Conservation (phyloP, 805 yeast species). For the Kuraishia piskuri region DNA sequence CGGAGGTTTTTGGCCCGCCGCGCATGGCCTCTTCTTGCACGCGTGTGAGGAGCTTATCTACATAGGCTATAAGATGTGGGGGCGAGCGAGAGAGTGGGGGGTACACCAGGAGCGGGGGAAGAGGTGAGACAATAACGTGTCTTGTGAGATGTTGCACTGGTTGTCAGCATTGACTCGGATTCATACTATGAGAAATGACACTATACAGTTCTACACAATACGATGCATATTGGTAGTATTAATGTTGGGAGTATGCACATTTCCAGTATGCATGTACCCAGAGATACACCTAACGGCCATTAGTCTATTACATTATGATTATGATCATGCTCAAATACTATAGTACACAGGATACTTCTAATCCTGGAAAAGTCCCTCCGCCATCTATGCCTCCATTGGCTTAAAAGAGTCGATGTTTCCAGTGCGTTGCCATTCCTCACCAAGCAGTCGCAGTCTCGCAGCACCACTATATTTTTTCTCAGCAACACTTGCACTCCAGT, state of each 20-base stretch:
- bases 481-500: conserved; percentile 45
- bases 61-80: background rate
- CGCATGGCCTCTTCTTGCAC: background rate
- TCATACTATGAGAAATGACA: too few relatives aligned
- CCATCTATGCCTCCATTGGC: conserved; percentile 24
- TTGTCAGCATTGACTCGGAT: too few relatives aligned
- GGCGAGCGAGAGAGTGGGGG: background rate
- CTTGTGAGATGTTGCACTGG: too few relatives aligned
- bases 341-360: background rate
- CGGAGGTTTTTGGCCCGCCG: background rate
- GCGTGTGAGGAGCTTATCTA: background rate
- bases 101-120: background rate
- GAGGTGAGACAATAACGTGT: background rate
- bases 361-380: background rate
- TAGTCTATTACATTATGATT: background rate
- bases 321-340: background rate
- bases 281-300: background rate
- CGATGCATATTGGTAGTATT: too few relatives aligned
- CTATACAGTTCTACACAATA: too few relatives aligned
- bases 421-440: conserved; percentile 63
- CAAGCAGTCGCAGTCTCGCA: conserved; percentile 63
- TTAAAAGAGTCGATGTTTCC: conserved; percentile 39
- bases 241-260: too few relatives aligned
- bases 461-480: conserved; percentile 64
- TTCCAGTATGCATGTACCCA: too few relatives aligned